Evolutionary conservation across 1,284 basidiomycete species (phyloP), one percentile per base, ranked within the genome.

Genomic region (Boletellus sp.): DNA sequence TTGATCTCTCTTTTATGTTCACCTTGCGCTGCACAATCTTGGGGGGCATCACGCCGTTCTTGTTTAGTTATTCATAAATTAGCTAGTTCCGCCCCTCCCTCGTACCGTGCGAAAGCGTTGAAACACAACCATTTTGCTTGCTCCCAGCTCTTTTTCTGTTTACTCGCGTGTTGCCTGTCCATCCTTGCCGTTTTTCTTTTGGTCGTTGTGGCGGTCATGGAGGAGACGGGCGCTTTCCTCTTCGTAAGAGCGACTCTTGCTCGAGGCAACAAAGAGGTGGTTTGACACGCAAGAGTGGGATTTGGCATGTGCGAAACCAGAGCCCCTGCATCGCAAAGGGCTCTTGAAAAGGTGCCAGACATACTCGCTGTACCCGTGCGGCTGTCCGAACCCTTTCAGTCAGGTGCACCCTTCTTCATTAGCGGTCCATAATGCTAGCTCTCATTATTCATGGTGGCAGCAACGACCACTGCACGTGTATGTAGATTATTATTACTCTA

Each of bases 211-310:
- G 38, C 18, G 18, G 51, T 65, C 61, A 26, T 50, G 59, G 53
- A 15, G 45, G 47, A 35, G 69, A 54, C 55, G 54, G 65, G 67
- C 58, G 49, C 75, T 75, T 78, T 77, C 75, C 73, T 73, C 72
- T 67, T 68, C 63, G 62, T 57, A 68, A 75, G 73, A 64, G 72
- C 59, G 51, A 30, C 7, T 10, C 28, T 54, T 50, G 63, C 64
- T 63, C 69, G 54, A 73, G 74, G 74, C 70, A 62, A 63, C 51
- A 67, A 69, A 65, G 73, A 71, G 76, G 73, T 77, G 75, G 75
- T 77, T 78, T 77, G 66, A 61, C 71, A 65, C 71, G 73, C 70
- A 49, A 77, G 65, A 78, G 42, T 24, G 51, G 64, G 46, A 51
- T 19, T 60, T 66, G 53, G 63, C 40, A 22, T 43, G 49, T 24